Base-by-base conservation (phyloP, 1,284 basidiomycete genomes). In the Moesziomyces sp. region DNA sequence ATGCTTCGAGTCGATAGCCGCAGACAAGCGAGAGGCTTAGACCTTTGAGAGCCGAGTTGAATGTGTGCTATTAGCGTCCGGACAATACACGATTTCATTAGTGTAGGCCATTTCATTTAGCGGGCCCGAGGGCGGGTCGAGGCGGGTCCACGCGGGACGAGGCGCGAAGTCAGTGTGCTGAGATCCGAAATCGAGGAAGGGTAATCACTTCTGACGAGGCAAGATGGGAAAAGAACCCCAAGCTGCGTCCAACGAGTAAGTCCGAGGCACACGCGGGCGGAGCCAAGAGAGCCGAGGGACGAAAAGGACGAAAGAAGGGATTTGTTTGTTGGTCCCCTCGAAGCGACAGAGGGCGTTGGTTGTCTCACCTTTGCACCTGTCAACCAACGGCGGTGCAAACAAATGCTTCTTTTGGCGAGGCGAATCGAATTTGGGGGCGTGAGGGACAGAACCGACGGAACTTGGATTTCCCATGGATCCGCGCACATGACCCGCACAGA, bases 341-440 rank as follows among this genome's bases (percentile, higher is more conserved):
- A 26, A 28, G 16, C 26, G 38, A 14, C 38, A 18, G 38, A 40
- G 38, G 38, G 16, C 30, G 30, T 33, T 33, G 30, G 8, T 26
- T 18, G 46, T 46, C 24, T 46, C 46, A 28, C 24, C 11, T n/a
- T 33, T 26, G 23, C 24, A 16, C 46, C 50, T 52, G 40, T 52
- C 50, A 52, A 44, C 23, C 42, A 28, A 43, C 9, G 50, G 50
- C 30, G 50, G 50, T 52, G 23, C 40, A 52, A 52, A 52, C 38
- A 52, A 43, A 44, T n/a, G 18, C 13, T 28, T 26, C 40, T 24
- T 40, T 40, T 18, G 38, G 38, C 38, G 38, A 40, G 38, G 38
- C 38, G 16, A 16, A 16, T 40, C 16, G 16, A 40, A 6, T 40
- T 40, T 13, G 30, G 3, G 13, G 5, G 30, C 30, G 30, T 13